These are phyloP conservation scores for Aspergillus ibericus DNA, from an alignment of 2,329 filamentous ascomycete species.

Conservation along the genomic window DNA sequence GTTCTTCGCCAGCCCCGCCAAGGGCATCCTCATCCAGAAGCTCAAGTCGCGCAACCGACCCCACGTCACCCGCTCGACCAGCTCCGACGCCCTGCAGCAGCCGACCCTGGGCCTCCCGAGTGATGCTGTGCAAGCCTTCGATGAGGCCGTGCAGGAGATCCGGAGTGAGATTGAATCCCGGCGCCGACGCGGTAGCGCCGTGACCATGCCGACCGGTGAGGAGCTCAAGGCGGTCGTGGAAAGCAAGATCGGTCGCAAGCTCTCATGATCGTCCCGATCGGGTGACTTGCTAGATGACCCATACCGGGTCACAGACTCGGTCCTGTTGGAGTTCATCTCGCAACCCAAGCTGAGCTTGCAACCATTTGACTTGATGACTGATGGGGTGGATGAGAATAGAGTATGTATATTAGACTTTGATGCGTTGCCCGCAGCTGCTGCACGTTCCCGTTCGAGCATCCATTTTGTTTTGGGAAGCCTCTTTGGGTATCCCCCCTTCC, in stretches of 20 bases:
- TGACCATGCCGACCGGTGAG: constrained; percentile 47
- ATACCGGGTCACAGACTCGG: not conserved
- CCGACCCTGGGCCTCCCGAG: constrained; percentile 76
- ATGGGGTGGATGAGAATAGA: not conserved
- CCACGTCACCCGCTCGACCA: constrained; percentile 47
- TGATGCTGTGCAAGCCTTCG: constrained; percentile 72
- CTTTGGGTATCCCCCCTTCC: no score
- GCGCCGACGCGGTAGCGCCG: constrained; percentile 47
- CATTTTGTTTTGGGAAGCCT: no score
- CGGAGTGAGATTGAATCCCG: constrained; percentile 68
- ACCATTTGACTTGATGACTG: not conserved
- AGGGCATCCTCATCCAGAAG: constrained; percentile 57
- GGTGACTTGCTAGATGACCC: not conserved
- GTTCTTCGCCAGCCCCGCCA: constrained; percentile 80
- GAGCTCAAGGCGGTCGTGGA: constrained; percentile 56
- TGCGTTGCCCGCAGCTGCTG: not conserved
- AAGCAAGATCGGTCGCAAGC: constrained; percentile 51
- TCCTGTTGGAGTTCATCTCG: not conserved
- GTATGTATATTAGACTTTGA: not conserved
- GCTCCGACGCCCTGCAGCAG: constrained; percentile 60
- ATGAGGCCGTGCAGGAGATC: constrained; percentile 75
- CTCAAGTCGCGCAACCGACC: constrained; percentile 58
- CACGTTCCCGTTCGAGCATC: no score
- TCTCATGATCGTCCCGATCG: constrained; percentile 18
- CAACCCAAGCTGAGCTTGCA: not conserved